Evolutionary conservation across 345 rosid species (phyloP), one percentile per base, ranked within the genome.

Genomic region (Linum usitatissimum): DNA sequence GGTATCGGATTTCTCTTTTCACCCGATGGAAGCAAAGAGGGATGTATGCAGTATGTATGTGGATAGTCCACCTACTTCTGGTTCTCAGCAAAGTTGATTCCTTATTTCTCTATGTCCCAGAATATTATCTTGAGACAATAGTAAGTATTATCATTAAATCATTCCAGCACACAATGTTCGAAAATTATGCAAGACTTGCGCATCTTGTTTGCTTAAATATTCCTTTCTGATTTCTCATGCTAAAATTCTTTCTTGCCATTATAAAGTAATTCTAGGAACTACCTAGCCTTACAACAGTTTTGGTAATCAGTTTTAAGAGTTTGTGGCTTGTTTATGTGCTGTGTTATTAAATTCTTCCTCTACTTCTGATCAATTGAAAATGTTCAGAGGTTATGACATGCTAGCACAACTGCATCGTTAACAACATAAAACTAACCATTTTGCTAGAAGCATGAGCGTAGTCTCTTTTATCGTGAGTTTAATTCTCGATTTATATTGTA

Each of bases 11-110:
- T 66, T 77, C 84, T 66, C 86, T 90, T 57, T 83, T 80, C 74
- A 85, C 97, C 30, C 80, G 81, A 42, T 93, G 99, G 99, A 93
- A 93, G 84, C 99, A 93, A 76, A 84, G 96, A 71, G 99, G 97
- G 73, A 93, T 93, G 94, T 90, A 90, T 83, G 99, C 97, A 62
- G 74, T 80, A 55, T 93, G 96, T 82, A 84, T 86, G 91, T 90
- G 97, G 97, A 81, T 83, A 70, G 96, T 87, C 54, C 96, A 87
- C 64, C 77, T 93, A 65, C 88, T 93, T 79, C 76, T 93, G 68
- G 84, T 82, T 70, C 82, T 93, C 67, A 86, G 94, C 82, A 86
- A 85, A 86, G 71, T 83, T 84, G 99, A 90, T 76, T 80, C 82
- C 15, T 71, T 86, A 64, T 93, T 93, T 60, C 67, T 86, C 42